Evolutionary conservation across 2,329 filamentous ascomycete species (phyloP).

Genomic region (Davidsoniella neocaledoniae): DNA sequence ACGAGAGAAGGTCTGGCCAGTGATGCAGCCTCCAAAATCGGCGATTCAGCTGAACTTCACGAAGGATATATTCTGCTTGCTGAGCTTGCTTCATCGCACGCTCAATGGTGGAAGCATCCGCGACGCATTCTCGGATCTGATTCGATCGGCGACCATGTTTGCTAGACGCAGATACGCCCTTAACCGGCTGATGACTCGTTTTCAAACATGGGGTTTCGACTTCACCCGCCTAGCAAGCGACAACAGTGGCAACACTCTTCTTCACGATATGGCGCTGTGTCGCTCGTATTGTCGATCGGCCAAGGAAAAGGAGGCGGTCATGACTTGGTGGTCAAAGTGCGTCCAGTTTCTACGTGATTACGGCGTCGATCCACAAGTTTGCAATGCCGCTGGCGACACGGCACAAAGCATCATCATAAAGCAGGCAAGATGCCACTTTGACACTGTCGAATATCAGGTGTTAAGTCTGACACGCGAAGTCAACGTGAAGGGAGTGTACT

Average conservation of each 20-base stretch:
- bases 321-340: constrained; percentile 7
- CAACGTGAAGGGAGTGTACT: too few relatives aligned
- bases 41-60: neutral
- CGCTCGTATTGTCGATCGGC: neutral
- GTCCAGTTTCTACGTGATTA: constrained; percentile 1
- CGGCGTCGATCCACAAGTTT: constrained; percentile 5
- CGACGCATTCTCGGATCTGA: constrained; percentile 2
- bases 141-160: constrained; percentile 3
- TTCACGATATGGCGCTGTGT: constrained; percentile 9
- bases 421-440: neutral
- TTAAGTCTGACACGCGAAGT: neutral
- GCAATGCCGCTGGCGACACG: constrained; percentile 1
- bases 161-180: constrained; percentile 6
- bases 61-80: neutral
- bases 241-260: constrained; percentile 4
- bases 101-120: neutral
- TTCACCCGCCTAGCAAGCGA: neutral
- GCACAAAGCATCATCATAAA: constrained; percentile 7
- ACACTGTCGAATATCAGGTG: constrained; percentile 1
- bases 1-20: constrained; percentile 2
- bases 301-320: neutral
- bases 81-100: constrained; percentile 5
- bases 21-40: constrained; percentile 11
- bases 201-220: constrained; percentile 6
- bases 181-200: constrained; percentile 1